Percentiles rank a stretch among this genome's conserved stretches.
phyloP scores from a whole-genome alignment of 306 rosid species.

The Fagus sylvatica region DNA sequence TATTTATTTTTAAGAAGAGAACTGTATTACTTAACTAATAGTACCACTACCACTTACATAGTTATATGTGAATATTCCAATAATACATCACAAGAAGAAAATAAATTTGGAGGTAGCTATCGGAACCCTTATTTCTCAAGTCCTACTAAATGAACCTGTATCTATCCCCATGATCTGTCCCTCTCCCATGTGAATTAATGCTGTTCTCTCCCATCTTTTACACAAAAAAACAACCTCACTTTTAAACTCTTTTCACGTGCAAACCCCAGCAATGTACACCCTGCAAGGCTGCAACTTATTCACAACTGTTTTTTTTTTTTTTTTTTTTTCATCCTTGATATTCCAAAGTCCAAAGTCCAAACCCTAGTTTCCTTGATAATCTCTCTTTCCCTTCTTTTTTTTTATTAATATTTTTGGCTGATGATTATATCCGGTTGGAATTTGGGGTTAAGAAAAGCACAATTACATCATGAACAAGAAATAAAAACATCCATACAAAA shows the following conservation, averaged over 20 bases:
- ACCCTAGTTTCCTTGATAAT: background rate
- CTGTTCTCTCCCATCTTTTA: slow-evolving; percentile 33
- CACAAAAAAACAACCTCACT: slow-evolving; percentile 38
- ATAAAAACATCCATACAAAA: too few relatives aligned
- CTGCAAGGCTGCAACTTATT: background rate
- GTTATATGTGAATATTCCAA: too few relatives aligned
- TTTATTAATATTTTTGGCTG: too few relatives aligned
- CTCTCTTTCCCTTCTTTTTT: too few relatives aligned
- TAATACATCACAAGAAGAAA: background rate
- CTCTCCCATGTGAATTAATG: slow-evolving; percentile 42
- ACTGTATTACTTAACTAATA: too few relatives aligned
- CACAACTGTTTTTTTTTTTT: background rate
- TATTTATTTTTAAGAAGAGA: too few relatives aligned
- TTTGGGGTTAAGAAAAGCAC: too few relatives aligned
- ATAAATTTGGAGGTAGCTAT: slow-evolving; percentile 17
- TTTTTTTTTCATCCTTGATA: background rate
- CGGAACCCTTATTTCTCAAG: slow-evolving; percentile 19
- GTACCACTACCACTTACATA: too few relatives aligned
- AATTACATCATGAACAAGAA: too few relatives aligned
- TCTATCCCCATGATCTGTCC: slow-evolving; percentile 34
- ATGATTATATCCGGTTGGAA: too few relatives aligned
- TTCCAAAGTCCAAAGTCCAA: too few relatives aligned
- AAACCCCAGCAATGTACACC: slow-evolving; percentile 26
- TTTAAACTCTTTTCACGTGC: slow-evolving; percentile 33
- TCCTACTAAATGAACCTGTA: slow-evolving; percentile 19